Base-by-base conservation (phyloP, 768 basidiomycete species). In the Mycena latifolia region DNA sequence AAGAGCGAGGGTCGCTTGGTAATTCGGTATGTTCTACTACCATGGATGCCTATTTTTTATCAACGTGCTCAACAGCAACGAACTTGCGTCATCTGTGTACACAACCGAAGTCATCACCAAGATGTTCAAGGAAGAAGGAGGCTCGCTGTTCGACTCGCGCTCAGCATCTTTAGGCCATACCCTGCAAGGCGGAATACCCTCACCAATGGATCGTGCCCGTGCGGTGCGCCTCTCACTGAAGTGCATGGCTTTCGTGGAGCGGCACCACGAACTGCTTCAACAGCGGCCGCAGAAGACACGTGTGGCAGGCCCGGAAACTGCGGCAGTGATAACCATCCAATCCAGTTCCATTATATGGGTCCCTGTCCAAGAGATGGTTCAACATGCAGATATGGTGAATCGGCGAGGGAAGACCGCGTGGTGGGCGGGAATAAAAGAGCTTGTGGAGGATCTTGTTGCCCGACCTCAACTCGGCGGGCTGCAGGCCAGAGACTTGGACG, bases 141-240 rank as follows among this genome's bases (percentile, higher is more conserved):
- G 90, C 27, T 68, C 84, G 7, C 83, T 98, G 25, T 99, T 99
- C 75, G 98, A 99, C 79, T 89, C 98, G 22, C 92, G 98, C 52
- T 93, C 90, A 22, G 98, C 97, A n/a, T 92, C 95, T 1, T 88
- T 99, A 22, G 98, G 98, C 18, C 98, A 99, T 80, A 99, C 96
- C 6, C 82, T 99, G 3, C 98, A 99, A 74, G 98, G 98, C 10
- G 96, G 96, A 3, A 89, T 95, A 20, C 98, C 98, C 6, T 98
- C 97, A 0, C 98, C 98, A 0, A 85, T 94, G 72, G 98, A 99
- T 80, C 93, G 97, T 55, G 89, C 92, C 0, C 92, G 95, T 28
- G 98, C 95, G 4, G 91, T 92, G 9, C 92, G 98, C 33, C 86
- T 98, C 47, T 89, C 97, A 10, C 82, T 97, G 67, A 91, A 94